Evolutionary conservation across 2,329 filamentous ascomycete species (phyloP).

Genomic region (Cucurbitaria berberidis): DNA sequence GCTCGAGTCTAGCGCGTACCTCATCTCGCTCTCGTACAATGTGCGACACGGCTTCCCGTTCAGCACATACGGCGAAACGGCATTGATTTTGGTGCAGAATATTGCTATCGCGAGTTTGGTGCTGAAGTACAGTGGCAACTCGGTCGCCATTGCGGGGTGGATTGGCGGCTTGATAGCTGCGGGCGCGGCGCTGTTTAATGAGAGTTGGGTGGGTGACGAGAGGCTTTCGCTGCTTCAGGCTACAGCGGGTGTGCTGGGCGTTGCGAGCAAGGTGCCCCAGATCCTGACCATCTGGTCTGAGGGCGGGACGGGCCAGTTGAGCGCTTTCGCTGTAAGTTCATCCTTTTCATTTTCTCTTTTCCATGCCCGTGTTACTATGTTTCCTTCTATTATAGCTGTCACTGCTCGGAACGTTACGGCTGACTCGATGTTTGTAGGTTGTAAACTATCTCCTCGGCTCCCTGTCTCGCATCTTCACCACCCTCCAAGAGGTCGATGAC

Average conservation of each 20-base stretch:
- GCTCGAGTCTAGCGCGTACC: conserved; percentile 85
- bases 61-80: conserved; percentile 95
- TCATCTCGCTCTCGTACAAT: conserved; percentile 93
- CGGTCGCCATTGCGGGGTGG: conserved; percentile 73
- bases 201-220: conserved; percentile 68
- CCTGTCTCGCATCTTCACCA: conserved; percentile 94
- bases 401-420: background rate
- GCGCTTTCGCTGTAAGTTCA: conserved; percentile 85
- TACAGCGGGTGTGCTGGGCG: conserved; percentile 78
- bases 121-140: conserved; percentile 77
- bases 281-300: conserved; percentile 84
- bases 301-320: conserved; percentile 92
- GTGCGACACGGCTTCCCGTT: conserved; percentile 90
- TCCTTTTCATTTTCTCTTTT: background rate
- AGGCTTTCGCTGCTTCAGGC: conserved; percentile 79
- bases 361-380: background rate
- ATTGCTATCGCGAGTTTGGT: conserved; percentile 87
- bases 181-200: conserved; percentile 72
- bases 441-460: conserved; percentile 98
- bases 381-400: no score
- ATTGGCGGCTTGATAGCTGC: conserved; percentile 75
- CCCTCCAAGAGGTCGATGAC: conserved; percentile 95
- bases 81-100: conserved; percentile 90
- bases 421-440: conserved; percentile 63
- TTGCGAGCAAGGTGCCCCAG: conserved; percentile 93